phyloP scores from a whole-genome alignment of 2,329 filamentous ascomycete genomes.

The Hypoxylon sp. region DNA sequence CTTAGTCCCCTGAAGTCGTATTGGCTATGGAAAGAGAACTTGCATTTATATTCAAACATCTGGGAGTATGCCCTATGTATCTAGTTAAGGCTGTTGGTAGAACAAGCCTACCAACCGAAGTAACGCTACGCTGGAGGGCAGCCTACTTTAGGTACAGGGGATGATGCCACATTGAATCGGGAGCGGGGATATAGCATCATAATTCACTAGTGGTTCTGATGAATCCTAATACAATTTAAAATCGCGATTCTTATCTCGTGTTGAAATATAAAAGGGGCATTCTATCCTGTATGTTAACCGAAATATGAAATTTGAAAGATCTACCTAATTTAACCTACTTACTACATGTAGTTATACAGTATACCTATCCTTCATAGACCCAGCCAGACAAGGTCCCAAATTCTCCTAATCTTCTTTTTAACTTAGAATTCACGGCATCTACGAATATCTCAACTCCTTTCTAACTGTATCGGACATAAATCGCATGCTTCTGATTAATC shows the following conservation, averaged over 20 bases:
- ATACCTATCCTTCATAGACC: no score
- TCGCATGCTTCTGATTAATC: no score
- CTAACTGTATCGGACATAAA: no score
- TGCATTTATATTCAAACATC: neutral
- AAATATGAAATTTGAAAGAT: neutral
- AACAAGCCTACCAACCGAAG: neutral
- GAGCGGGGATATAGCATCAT: neutral
- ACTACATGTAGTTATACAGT: no score
- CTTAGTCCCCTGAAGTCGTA: neutral
- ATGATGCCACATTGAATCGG: neutral
- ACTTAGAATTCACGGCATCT: no score
- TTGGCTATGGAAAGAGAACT: neutral
- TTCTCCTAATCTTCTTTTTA: no score
- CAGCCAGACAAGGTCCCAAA: no score
- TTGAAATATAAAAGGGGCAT: neutral
- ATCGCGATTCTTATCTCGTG: neutral
- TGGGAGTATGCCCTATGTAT: no score
- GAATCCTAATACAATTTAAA: neutral
- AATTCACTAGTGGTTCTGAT: neutral
- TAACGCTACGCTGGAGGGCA: neutral
- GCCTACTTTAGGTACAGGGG: neutral
- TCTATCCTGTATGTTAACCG: neutral
- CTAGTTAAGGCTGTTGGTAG: neutral
- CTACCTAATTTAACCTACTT: no score
- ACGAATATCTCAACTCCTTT: no score